phyloP scores from a whole-genome alignment of 2,329 filamentous ascomycete species.

The Hysterium pulicare region DNA sequence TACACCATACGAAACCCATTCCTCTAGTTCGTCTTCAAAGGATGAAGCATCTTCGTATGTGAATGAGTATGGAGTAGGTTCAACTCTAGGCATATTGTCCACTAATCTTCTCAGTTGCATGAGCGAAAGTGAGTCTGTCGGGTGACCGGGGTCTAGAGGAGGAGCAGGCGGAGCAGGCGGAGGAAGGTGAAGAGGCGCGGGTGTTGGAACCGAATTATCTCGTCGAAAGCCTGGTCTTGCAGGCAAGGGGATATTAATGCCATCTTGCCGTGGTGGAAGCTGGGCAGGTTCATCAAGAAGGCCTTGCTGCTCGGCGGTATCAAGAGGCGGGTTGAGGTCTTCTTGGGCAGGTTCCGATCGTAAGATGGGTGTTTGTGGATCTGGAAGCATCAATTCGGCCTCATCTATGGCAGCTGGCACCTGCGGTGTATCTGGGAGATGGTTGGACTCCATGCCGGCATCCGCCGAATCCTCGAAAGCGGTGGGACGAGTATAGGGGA shows the following conservation, averaged over 20 bases:
- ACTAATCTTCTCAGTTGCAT: conserved; percentile 46
- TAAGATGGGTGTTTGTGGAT: conserved; percentile 28
- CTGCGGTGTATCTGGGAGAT: conserved; percentile 22
- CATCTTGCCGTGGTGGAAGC: conserved; percentile 12
- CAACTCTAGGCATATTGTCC: conserved; percentile 41
- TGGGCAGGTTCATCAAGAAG: conserved; percentile 21
- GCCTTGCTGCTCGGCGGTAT: conserved; percentile 34
- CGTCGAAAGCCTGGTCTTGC: conserved; percentile 39
- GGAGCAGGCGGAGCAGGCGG: conserved; percentile 38
- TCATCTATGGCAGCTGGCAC: conserved; percentile 36
- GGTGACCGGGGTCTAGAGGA: conserved; percentile 26
- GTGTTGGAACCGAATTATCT: conserved; percentile 38
- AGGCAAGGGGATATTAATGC: conserved; percentile 22
- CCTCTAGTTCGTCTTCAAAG: conserved; percentile 86
- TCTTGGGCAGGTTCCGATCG: conserved; percentile 29
- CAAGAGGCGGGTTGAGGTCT: conserved; percentile 30
- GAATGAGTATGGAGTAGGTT: conserved; percentile 70
- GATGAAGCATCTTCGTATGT: conserved; percentile 50
- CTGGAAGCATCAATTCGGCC: conserved; percentile 32
- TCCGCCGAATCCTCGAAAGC: conserved; percentile 11
- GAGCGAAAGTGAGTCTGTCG: conserved; percentile 46
- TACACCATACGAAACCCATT: conserved; percentile 94
- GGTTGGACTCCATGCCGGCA: conserved; percentile 25
- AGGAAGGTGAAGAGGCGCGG: conserved; percentile 42
- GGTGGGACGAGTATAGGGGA: conserved; percentile 9